phyloP scores from a whole-genome alignment of 2,329 filamentous ascomycete species.

The Penicillium sp. region DNA sequence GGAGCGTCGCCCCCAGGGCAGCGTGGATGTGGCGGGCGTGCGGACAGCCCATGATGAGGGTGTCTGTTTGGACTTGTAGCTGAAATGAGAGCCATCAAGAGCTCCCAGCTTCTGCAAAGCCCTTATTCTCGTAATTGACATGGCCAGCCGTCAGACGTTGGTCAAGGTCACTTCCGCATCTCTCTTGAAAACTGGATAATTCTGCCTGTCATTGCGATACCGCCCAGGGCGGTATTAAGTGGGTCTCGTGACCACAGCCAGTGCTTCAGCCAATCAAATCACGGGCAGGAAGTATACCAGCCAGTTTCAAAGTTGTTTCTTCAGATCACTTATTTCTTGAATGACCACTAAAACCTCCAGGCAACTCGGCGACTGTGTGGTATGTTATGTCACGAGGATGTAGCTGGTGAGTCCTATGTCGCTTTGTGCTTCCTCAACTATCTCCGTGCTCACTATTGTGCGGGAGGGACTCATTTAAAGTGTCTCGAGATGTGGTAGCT shows the following conservation, averaged over 20 bases:
- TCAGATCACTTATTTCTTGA: no score
- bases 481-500: no score
- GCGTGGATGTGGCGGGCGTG: not conserved
- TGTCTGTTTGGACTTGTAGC: slow-evolving; percentile 12
- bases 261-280: not conserved
- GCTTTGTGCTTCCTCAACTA: no score
- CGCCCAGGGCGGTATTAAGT: slow-evolving; percentile 16
- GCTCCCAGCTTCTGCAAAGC: slow-evolving; percentile 13
- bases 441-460: no score
- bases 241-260: not conserved
- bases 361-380: no score
- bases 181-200: slow-evolving; percentile 16
- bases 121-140: slow-evolving; percentile 25
- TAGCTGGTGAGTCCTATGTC: no score
- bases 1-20: slow-evolving; percentile 4
- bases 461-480: no score
- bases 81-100: slow-evolving; percentile 12
- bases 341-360: not conserved
- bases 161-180: slow-evolving; percentile 8
- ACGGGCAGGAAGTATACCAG: not conserved
- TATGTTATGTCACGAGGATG: no score
- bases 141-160: slow-evolving; percentile 19
- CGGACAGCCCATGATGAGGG: slow-evolving; percentile 3
- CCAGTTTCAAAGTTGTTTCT: not conserved
- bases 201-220: slow-evolving; percentile 9